phyloP scores from a whole-genome alignment of 2,329 filamentous ascomycete species.

The Aspergillus sojae region DNA sequence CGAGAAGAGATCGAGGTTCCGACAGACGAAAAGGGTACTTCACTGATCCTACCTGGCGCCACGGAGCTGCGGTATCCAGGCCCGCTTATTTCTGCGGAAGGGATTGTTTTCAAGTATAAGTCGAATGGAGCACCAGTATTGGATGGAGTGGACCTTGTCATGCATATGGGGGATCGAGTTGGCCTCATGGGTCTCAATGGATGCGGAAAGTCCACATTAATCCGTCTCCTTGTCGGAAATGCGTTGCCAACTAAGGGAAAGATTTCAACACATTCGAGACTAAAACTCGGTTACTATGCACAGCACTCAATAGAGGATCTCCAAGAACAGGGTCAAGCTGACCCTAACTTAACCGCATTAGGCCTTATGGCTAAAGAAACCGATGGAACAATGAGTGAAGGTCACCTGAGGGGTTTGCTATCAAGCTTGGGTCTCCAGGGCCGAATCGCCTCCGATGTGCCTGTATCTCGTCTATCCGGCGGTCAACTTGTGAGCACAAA shows the following conservation, averaged over 20 bases:
- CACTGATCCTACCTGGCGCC: conserved; percentile 63
- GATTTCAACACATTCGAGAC: conserved; percentile 66
- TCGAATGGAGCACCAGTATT: conserved; percentile 53
- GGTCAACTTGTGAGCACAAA: conserved; percentile 68
- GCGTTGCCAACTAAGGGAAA: conserved; percentile 63
- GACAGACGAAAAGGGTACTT: conserved; percentile 59
- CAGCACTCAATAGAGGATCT: conserved; percentile 76
- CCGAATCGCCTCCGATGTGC: conserved; percentile 71
- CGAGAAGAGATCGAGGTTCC: conserved; percentile 74
- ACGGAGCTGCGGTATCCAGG: conserved; percentile 75
- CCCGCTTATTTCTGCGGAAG: conserved; percentile 71
- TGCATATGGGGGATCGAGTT: conserved; percentile 73
- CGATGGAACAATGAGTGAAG: conserved; percentile 61
- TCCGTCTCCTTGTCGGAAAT: conserved; percentile 69
- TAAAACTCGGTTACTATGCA: conserved; percentile 75
- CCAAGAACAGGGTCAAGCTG: conserved; percentile 56
- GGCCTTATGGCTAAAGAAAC: conserved; percentile 61
- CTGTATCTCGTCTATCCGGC: conserved; percentile 72
- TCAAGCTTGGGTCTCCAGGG: conserved; percentile 71
- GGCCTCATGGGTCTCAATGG: conserved; percentile 80
- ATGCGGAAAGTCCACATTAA: conserved; percentile 77
- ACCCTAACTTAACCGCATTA: conserved; percentile 64
- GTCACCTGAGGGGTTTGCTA: conserved; percentile 67
- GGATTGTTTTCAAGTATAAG: conserved; percentile 67
- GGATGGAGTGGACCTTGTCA: conserved; percentile 66